Base-by-base conservation (phyloP, 129 eudicot species). In the Helianthus tuberosus region DNA sequence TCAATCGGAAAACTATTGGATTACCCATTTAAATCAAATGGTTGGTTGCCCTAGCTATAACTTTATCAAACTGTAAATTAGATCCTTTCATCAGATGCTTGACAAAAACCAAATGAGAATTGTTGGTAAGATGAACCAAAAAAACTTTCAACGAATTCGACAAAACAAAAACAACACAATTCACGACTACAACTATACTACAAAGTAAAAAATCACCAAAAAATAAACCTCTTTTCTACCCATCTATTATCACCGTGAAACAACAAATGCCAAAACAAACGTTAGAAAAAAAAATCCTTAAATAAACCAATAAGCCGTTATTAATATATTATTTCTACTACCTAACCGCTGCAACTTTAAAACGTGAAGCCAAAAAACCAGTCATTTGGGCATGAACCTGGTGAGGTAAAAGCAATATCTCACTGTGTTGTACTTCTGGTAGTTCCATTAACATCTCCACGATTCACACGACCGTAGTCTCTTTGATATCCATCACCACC, bases 401-500 rank as follows among this genome's bases (percentile, higher is more conserved):
- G 23, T 80, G 80, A 86, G 71, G 85, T 86, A 44, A 87, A 62
- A 39, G 85, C 87, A 14, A 87, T 43, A 54, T 81, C 93, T 74
- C 83, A 75, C 57, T 86, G 87, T 6, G 96, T 68, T 80, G 81
- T 66, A 73, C 49, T 81, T 68, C 89, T 82, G 50, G 93, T 82
- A 51, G 64, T 58, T 54, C 88, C 90, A 62, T 83, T 55, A 53
- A 77, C 83, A 55, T 81, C 73, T 5, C 96, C 91, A 17, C 90
- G 88, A 66, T 66, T 83, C 74, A 76, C 36, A 50, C 92, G 95
- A 2, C 82, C 79, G 44, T 62, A 88, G 57, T 79, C 70, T 78
- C 87, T 76, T 71, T 82, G 92, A 79, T 80, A 86, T 36, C 92
- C 90, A 68, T 84, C 85, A 20, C 85, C 77, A 4, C 81, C 84